phyloP scores from a whole-genome alignment of 352 stramenopile species.

The Globisporangium echinulatum region DNA sequence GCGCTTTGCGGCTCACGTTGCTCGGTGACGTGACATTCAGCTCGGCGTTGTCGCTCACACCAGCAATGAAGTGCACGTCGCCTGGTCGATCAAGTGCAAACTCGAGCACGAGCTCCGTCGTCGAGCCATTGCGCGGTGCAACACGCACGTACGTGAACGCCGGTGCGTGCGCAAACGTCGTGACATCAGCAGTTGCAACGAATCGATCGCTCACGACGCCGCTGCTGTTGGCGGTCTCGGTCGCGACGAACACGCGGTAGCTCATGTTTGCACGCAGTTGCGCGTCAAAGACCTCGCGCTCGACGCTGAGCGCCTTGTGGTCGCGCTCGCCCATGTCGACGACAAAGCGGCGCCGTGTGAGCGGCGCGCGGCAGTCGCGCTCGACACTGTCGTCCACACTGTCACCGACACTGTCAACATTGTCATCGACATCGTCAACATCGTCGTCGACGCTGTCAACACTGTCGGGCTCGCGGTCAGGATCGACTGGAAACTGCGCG shows the following conservation, averaged over 20 bases:
- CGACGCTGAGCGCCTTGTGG: slow-evolving; percentile 26
- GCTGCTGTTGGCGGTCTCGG: slow-evolving; percentile 39
- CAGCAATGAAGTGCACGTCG: slow-evolving; percentile 72
- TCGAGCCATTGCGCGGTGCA: slow-evolving; percentile 57
- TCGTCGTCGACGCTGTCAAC: background rate
- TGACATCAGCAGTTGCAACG: slow-evolving; percentile 20
- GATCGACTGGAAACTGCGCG: background rate
- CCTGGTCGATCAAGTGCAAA: slow-evolving; percentile 51
- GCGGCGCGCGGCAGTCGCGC: background rate
- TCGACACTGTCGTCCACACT: background rate
- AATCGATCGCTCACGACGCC: slow-evolving; percentile 58
- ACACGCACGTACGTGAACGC: slow-evolving; percentile 38
- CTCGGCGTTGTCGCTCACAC: slow-evolving; percentile 45
- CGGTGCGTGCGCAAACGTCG: slow-evolving; percentile 37
- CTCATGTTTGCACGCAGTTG: slow-evolving; percentile 36
- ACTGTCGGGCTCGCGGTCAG: background rate
- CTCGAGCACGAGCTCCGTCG: slow-evolving; percentile 58
- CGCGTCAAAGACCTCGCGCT: slow-evolving; percentile 21
- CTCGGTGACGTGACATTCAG: slow-evolving; percentile 66
- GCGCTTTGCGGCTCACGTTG: slow-evolving; percentile 65
- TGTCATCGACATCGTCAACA: background rate
- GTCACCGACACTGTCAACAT: background rate
- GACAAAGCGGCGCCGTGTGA: slow-evolving; percentile 9
- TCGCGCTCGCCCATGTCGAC: slow-evolving; percentile 27
- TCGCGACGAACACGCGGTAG: slow-evolving; percentile 44